Conservation (phyloP, 1,284 basidiomycete species). For the Pascua guehoae region DNA sequence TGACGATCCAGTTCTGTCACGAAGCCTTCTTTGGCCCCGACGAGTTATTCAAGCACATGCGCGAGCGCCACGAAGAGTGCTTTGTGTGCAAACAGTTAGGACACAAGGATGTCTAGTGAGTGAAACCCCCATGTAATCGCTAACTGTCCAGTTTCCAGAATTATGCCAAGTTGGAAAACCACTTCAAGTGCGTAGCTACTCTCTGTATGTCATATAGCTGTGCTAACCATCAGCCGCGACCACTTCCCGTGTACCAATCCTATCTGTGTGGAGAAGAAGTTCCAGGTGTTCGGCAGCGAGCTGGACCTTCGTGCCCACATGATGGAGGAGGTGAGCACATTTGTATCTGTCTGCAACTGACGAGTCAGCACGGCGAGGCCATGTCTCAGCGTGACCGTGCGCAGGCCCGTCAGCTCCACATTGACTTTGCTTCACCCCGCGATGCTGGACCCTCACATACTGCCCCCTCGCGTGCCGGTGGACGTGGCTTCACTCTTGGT, state of each 20-base stretch:
- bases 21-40: slow-evolving; percentile 88
- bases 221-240: slow-evolving; percentile 35
- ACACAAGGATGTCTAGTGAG: slow-evolving; percentile 78
- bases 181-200: slow-evolving; percentile 39
- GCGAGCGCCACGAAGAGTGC: slow-evolving; percentile 92
- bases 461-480: slow-evolving; percentile 11
- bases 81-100: slow-evolving; percentile 85
- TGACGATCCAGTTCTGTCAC: slow-evolving; percentile 68
- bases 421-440: slow-evolving; percentile 58
- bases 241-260: slow-evolving; percentile 77
- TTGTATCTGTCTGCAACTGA: not conserved
- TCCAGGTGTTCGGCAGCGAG: slow-evolving; percentile 84
- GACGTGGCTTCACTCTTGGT: slow-evolving; percentile 36
- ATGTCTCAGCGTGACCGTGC: slow-evolving; percentile 74
- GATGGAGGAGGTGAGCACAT: slow-evolving; percentile 53
- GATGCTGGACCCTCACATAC: slow-evolving; percentile 9
- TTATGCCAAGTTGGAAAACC: slow-evolving; percentile 64
- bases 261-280: slow-evolving; percentile 79
- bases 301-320: slow-evolving; percentile 91
- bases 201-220: slow-evolving; percentile 9
- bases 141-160: slow-evolving; percentile 63
- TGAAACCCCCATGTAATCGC: slow-evolving; percentile 22
- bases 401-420: slow-evolving; percentile 71
- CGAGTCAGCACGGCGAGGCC: slow-evolving; percentile 64
- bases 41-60: slow-evolving; percentile 90